Conservation (phyloP, 148 eudicot genomes). For the Cornus florida region DNA sequence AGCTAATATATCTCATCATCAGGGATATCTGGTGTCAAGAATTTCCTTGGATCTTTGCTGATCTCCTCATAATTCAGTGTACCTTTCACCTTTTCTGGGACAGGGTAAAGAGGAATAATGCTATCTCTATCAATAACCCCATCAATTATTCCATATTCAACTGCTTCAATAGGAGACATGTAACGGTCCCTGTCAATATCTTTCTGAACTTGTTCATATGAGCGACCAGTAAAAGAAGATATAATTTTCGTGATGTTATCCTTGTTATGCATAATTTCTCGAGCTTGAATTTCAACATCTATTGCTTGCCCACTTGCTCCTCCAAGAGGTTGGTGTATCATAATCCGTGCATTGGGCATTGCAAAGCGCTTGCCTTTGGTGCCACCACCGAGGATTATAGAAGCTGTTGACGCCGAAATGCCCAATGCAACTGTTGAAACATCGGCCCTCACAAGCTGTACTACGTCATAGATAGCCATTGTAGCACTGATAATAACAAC, state of each 20-base stretch:
- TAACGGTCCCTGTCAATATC: constrained; percentile 87
- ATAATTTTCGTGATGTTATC: constrained; percentile 53
- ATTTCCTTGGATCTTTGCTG: constrained; percentile 62
- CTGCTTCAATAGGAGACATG: constrained; percentile 93
- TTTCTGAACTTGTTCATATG: constrained; percentile 70
- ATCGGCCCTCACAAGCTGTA: constrained; percentile 77
- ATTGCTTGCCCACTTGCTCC: constrained; percentile 77
- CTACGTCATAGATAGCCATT: constrained; percentile 82
- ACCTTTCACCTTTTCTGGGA: constrained; percentile 65
- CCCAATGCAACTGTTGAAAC: constrained; percentile 86
- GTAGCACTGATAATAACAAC: constrained; percentile 54
- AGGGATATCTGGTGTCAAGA: constrained; percentile 73
- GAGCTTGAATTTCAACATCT: constrained; percentile 79
- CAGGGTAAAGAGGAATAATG: constrained; percentile 78
- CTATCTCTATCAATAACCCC: constrained; percentile 77
- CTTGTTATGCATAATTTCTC: constrained; percentile 72
- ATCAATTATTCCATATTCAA: constrained; percentile 88
- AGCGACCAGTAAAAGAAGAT: constrained; percentile 61
- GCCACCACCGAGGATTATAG: constrained; percentile 79
- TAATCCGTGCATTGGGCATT: constrained; percentile 85
- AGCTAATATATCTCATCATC: constrained; percentile 72
- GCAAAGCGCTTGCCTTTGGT: constrained; percentile 87
- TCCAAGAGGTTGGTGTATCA: constrained; percentile 90
- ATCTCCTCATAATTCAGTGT: constrained; percentile 49
- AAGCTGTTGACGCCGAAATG: constrained; percentile 81